phyloP scores from a whole-genome alignment of 495 filamentous ascomycete genomes.

The Aspergillus avenaceus region DNA sequence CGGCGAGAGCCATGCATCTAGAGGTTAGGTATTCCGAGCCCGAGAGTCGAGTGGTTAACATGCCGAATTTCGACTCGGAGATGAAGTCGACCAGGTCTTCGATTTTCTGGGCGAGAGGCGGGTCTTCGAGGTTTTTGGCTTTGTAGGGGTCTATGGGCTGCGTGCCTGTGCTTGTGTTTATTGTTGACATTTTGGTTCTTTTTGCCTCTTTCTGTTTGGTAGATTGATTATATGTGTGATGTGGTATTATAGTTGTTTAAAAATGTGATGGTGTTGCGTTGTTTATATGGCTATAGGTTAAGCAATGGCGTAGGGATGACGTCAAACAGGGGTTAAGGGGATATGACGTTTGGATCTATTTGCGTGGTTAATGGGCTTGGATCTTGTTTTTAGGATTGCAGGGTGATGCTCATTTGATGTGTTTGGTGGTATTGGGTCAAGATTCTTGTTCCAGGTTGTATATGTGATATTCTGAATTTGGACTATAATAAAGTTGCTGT shows the following conservation, averaged over 20 bases:
- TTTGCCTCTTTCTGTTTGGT: no score
- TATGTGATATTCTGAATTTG: no score
- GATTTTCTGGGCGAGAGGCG: constrained; percentile 70
- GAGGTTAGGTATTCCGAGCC: constrained; percentile 68
- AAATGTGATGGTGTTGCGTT: background rate
- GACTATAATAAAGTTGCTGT: background rate
- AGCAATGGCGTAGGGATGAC: constrained; percentile 18
- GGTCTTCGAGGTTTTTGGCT: constrained; percentile 59
- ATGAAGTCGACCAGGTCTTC: constrained; percentile 69
- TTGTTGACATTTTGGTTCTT: constrained; percentile 37
- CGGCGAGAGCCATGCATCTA: constrained; percentile 86
- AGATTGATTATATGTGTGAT: no score
- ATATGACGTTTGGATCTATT: no score
- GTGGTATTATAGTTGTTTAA: no score
- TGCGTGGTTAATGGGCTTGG: no score
- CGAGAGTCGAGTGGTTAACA: constrained; percentile 67
- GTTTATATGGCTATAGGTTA: constrained; percentile 1
- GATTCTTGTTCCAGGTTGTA: no score
- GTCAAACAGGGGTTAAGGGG: no score
- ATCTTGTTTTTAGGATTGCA: no score
- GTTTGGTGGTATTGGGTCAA: no score
- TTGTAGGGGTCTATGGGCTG: constrained; percentile 79
- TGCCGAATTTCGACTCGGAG: constrained; percentile 70
- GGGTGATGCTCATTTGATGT: no score
- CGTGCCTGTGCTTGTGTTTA: constrained; percentile 57